Conservation (phyloP, 495 filamentous ascomycete species). For the Neurospora sublineolata region DNA sequence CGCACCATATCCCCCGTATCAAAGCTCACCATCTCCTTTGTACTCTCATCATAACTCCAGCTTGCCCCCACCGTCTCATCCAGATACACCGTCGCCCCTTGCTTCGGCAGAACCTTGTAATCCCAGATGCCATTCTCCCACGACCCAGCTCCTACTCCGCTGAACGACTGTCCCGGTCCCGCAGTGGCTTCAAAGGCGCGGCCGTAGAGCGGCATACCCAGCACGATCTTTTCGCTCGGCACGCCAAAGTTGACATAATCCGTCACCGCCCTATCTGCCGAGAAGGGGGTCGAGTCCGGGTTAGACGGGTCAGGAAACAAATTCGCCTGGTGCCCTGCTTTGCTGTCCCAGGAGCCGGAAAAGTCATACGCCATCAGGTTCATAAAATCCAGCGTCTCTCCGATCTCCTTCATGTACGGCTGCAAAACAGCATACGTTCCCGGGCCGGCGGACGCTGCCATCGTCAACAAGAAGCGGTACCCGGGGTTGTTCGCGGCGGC, state of each 20-base stretch:
- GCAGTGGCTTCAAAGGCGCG: conserved; percentile 60
- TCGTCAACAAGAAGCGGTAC: conserved; percentile 60
- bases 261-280: conserved; percentile 50
- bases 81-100: conserved; percentile 33
- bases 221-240: conserved; percentile 51
- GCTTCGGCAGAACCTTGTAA: conserved; percentile 52
- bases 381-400: conserved; percentile 65
- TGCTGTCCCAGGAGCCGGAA: conserved; percentile 57
- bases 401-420: conserved; percentile 46
- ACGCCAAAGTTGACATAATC: conserved; percentile 59
- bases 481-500: conserved; percentile 34
- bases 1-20: conserved; percentile 53
- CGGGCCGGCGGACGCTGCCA: conserved; percentile 52
- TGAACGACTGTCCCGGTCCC: conserved; percentile 55
- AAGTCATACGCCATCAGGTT: conserved; percentile 79
- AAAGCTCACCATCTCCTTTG: conserved; percentile 57
- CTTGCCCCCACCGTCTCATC: conserved; percentile 44
- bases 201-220: conserved; percentile 85
- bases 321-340: conserved; percentile 77
- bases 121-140: conserved; percentile 83
- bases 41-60: conserved; percentile 55
- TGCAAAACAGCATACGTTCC: conserved; percentile 57
- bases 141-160: conserved; percentile 48
- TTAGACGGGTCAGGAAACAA: conserved; percentile 44
- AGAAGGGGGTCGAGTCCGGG: conserved; percentile 52